Conservation (phyloP, 1,284 basidiomycete species). For the Cryptococcus depauperatus region DNA sequence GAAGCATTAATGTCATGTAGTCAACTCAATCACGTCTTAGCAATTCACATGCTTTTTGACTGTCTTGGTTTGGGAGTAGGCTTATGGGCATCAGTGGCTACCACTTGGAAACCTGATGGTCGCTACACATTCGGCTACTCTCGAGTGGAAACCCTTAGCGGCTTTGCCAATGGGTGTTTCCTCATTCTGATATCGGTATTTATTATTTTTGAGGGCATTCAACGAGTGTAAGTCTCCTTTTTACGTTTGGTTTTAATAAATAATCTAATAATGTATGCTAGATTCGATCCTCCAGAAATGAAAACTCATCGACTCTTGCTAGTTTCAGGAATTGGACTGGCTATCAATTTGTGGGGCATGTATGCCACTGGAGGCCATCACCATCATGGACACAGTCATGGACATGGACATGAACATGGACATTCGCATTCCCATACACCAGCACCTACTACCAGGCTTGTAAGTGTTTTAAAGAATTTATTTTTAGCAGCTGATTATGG, state of each 20-base stretch:
- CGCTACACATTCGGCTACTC: constrained; percentile 94
- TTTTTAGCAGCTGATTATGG: no score
- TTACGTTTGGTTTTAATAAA: not conserved
- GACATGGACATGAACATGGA: constrained; percentile 46
- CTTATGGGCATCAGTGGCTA: constrained; percentile 92
- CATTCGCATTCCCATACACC: constrained; percentile 13
- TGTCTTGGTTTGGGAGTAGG: constrained; percentile 96
- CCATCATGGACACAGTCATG: constrained; percentile 54
- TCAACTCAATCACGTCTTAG: constrained; percentile 46
- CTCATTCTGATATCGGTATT: constrained; percentile 94
- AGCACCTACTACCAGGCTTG: no score
- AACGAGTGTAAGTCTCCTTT: constrained; percentile 64
- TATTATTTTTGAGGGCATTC: constrained; percentile 96
- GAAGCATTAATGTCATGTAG: not conserved
- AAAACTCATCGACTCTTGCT: constrained; percentile 87
- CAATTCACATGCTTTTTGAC: constrained; percentile 99
- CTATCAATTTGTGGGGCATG: constrained; percentile 97
- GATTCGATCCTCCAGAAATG: constrained; percentile 94
- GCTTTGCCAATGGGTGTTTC: constrained; percentile 92
- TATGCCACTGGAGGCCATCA: constrained; percentile 96
- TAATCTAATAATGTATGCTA: constrained; percentile 31
- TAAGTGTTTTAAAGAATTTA: no score
- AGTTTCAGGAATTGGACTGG: constrained; percentile 79
- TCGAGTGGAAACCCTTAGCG: constrained; percentile 97
- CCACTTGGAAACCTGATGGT: constrained; percentile 91